Percentiles rank a stretch among this genome's conserved stretches.
These are phyloP conservation scores for Adansonia digitata DNA, from an alignment of 345 rosid genomes.

Conservation along the genomic window DNA sequence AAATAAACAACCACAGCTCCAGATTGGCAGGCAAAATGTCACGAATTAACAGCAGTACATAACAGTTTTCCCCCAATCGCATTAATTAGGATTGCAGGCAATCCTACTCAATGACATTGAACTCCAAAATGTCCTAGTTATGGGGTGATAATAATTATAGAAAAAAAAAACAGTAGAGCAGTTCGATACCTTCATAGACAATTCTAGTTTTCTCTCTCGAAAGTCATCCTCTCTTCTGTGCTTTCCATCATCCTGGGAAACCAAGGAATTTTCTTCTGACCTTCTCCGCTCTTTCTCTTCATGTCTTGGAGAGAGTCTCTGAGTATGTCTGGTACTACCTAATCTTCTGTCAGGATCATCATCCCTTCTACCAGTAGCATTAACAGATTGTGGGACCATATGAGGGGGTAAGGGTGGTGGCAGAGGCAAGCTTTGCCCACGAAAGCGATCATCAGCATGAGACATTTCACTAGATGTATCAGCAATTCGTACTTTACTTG, in stretches of 20 bases:
- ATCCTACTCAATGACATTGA: no score
- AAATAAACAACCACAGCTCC: background rate
- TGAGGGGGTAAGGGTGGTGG: conserved; percentile 97
- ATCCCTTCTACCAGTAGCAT: conserved; percentile 60
- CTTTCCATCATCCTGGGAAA: conserved; percentile 70
- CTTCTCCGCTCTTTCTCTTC: conserved; percentile 92
- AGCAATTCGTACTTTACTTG: conserved; percentile 51
- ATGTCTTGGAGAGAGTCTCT: conserved; percentile 91
- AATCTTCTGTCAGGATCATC: conserved; percentile 83
- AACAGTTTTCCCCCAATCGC: no score
- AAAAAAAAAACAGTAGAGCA: no score
- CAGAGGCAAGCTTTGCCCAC: conserved; percentile 88
- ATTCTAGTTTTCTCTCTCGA: conserved; percentile 84
- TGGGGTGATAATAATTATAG: no score
- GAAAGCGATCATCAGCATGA: conserved; percentile 70
- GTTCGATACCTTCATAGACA: conserved; percentile 56
- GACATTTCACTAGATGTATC: conserved; percentile 63
- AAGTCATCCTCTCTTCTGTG: conserved; percentile 93
- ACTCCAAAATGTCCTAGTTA: no score
- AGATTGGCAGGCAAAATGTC: background rate
- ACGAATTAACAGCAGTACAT: background rate
- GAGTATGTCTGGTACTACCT: conserved; percentile 65
- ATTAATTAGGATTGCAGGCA: no score
- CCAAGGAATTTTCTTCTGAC: conserved; percentile 77
- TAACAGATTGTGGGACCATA: conserved; percentile 74